Evolutionary conservation across 345 rosid species (phyloP).

Genomic region (Cardamine resedifolia): DNA sequence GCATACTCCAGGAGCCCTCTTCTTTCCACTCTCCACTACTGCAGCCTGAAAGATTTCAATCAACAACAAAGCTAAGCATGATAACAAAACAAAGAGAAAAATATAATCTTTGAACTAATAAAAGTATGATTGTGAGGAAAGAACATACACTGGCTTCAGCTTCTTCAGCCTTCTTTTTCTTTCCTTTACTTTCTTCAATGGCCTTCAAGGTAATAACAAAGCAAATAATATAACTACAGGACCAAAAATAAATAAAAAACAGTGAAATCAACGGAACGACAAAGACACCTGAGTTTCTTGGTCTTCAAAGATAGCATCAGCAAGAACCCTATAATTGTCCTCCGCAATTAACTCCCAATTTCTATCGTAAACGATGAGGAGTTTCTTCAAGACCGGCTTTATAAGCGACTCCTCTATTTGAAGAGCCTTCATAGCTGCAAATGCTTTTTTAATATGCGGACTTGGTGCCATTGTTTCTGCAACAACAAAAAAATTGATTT

Average conservation of each 20-base stretch:
- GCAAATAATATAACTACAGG: background rate
- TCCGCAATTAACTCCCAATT: conserved; percentile 83
- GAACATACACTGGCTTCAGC: conserved; percentile 29
- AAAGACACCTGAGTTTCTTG: conserved; percentile 62
- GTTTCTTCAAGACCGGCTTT: conserved; percentile 76
- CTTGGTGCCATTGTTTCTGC: conserved; percentile 54
- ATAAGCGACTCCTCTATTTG: conserved; percentile 54
- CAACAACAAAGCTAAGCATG: conserved; percentile 4
- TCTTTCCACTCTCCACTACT: conserved; percentile 35
- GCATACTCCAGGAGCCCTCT: conserved; percentile 45
- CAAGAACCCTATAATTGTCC: conserved; percentile 84
- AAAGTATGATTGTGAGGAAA: background rate
- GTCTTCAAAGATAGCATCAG: conserved; percentile 81
- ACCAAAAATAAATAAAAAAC: background rate
- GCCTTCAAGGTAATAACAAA: conserved; percentile 18
- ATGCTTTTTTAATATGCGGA: conserved; percentile 55
- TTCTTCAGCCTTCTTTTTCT: conserved; percentile 16
- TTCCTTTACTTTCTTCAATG: conserved; percentile 8
- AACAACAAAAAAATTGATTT: conserved; percentile 2
- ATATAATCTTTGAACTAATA: background rate
- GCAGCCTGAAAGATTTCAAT: conserved; percentile 42
- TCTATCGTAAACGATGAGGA: conserved; percentile 65
- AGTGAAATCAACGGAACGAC: background rate
- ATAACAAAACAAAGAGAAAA: background rate
- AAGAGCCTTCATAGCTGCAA: conserved; percentile 60